Base-by-base conservation (phyloP, 768 basidiomycete genomes). In the Russula sp. region DNA sequence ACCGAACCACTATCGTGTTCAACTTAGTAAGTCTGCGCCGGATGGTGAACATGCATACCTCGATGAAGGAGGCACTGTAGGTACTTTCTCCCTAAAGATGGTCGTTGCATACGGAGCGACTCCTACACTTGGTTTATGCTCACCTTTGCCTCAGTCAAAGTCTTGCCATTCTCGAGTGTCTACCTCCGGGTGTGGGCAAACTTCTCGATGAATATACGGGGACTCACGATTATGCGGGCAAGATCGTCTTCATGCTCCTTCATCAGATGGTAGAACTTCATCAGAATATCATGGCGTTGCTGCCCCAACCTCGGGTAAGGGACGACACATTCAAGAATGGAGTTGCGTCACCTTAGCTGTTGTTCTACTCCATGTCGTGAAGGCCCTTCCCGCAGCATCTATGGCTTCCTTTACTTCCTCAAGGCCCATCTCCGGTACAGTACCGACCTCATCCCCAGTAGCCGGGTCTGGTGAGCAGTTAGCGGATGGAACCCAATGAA, bases 81-180 rank as follows among this genome's bases (percentile, higher is more conserved):
- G 77, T 70, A 68, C 86, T 87, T 76, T 99, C 96, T 31, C 88
- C 86, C 84, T 91, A 64, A 13, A 59, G 50, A 57, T 51, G 34
- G 63, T 22, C 22, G 2, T 45, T 50, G 20, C 42, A 34, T 68
- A 53, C 37, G 14, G 44, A 34, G 47, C 53, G 31, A 9, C 1
- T 39, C 16, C 18, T 42, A 49, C 13, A 22, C 7, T 27, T 44
- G 59, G 52, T 53, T 34, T 47, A 56, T 47, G 45, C 63, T 13
- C 65, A 89, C 90, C 82, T 90, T 89, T 40, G 84, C 90, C 68
- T 98, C 94, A 0, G 78, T 76, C 49, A 97, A 76, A 8, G 94
- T 82, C 77, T 98, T 99, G 40, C 97, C 97, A 70, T 99, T 99
- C 77, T 99, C 97, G 63, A 94, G 76, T 6, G 93, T 95, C 91